Base-by-base conservation (phyloP, 345 rosid genomes). In the Streptanthus diversifolius region DNA sequence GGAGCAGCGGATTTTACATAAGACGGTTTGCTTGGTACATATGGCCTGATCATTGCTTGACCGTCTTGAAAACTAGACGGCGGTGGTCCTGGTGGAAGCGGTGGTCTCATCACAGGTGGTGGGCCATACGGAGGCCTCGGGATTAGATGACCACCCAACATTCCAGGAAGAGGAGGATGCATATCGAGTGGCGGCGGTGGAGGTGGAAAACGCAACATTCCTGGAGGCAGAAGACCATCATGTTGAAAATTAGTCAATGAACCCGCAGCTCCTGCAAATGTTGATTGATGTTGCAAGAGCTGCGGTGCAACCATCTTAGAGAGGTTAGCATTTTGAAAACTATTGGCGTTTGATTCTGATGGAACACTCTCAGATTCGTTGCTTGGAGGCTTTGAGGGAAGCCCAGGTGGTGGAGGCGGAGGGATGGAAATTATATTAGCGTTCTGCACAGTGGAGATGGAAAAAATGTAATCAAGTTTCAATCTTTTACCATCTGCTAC, bases 1-100 rank as follows among this genome's bases (percentile, higher is more conserved):
- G 99, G 83, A 63, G 98, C 99, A 74, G 99, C 99, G 40, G 99
- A 95, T 80, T 95, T 95, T 30, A 95, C 86, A 69, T 85, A 95
- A 24, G 98, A 95, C 79, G 99, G 98, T 82, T 87, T 95, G 65
- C 78, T 93, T 24, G 95, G 89, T 55, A 84, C 79, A 29, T 73
- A 45, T 11, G 85, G 87, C 78, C 90, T 85, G 63, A 36, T 54
- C 72, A 82, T 57, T 77, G 78, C 47, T 53, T 78, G 80, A 45
- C 78, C 77, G 48, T 85, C 89, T 67, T 82, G 87, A 3, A 86
- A 54, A 35, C 63, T 32, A 48, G 98, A 72, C 86, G 98, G 98
- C 6, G 97, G 97, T 62, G 96, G 97, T 45, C 99, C 97, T 4
- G 99, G 97, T 36, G 96, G 99, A 72, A 91, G 93, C 0, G 99